Evolutionary conservation across 202 grass and related monocot species (phyloP).

Genomic region (Setaria italica): DNA sequence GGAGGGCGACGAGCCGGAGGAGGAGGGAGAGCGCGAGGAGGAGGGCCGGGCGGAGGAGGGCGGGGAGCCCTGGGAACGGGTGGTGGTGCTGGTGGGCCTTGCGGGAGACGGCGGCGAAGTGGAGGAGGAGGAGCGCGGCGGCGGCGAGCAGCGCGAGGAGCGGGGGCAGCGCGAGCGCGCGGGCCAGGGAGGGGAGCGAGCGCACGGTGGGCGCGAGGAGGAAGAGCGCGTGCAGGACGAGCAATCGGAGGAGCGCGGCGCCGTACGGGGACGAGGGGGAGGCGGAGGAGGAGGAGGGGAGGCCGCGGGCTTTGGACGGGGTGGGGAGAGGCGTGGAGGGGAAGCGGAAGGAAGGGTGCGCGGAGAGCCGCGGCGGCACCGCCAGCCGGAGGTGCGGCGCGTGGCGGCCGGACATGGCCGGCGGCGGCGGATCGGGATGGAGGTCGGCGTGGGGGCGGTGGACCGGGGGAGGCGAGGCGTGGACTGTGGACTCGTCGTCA

Average conservation of each 20-base stretch:
- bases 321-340: conserved; percentile 64
- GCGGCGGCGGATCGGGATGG: conserved; percentile 46
- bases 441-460: not conserved
- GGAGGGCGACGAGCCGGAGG: conserved; percentile 54
- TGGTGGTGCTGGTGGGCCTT: conserved; percentile 48
- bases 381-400: conserved; percentile 59
- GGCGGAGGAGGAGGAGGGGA: not conserved
- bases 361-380: conserved; percentile 51
- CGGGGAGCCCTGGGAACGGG: conserved; percentile 56
- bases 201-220: conserved; percentile 59
- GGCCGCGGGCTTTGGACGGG: conserved; percentile 50
- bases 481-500: conserved; percentile 31
- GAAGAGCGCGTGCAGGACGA: conserved; percentile 66
- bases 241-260: conserved; percentile 55
- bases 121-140: conserved; percentile 44
- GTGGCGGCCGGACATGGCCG: conserved; percentile 46
- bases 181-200: conserved; percentile 50
- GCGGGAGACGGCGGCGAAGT: conserved; percentile 43
- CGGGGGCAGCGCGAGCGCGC: conserved; percentile 46
- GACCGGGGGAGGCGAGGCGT: conserved; percentile 15
- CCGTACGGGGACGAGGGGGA: conserved; percentile 49
- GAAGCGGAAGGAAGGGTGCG: conserved; percentile 51
- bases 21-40: conserved; percentile 58
- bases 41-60: conserved; percentile 62
- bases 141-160: conserved; percentile 54